These are phyloP conservation scores for Pseudisothecium myosuroides DNA, from an alignment of 225 moss, liverwort and hornwort genomes.

Conservation along the genomic window DNA sequence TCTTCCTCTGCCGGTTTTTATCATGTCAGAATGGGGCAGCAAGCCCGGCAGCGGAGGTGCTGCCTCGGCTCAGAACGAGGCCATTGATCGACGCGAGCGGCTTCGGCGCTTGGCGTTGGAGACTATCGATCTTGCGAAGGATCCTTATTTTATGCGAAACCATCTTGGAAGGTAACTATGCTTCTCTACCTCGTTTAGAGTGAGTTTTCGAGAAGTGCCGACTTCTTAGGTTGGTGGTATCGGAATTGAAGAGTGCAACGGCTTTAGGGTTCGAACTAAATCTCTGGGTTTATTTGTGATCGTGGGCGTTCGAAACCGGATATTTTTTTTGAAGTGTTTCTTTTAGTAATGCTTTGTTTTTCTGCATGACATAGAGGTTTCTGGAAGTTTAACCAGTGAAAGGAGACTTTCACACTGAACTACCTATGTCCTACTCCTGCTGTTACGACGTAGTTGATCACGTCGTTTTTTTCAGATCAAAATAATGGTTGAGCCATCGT, in stretches of 20 bases:
- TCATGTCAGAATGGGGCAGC: slow-evolving; percentile 91
- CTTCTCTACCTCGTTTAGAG: neutral
- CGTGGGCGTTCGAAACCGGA: neutral
- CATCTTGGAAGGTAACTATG: slow-evolving; percentile 95
- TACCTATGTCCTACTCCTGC: neutral
- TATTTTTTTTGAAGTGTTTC: neutral
- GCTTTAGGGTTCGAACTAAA: neutral
- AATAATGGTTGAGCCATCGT: neutral
- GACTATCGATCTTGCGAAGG: slow-evolving; percentile 97
- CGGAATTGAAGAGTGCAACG: neutral
- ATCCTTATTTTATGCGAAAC: slow-evolving; percentile 97
- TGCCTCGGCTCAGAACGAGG: slow-evolving; percentile 93
- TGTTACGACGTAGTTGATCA: neutral
- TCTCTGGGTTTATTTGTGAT: neutral
- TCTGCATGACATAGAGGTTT: neutral
- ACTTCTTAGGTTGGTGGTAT: neutral
- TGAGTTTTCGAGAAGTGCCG: neutral
- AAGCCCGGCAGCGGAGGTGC: slow-evolving; percentile 97
- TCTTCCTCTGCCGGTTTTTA: neutral
- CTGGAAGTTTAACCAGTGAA: neutral
- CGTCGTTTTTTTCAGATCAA: neutral
- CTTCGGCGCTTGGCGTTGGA: slow-evolving; percentile 88
- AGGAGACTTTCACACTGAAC: neutral
- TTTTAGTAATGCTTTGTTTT: too few species aligned
- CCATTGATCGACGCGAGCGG: slow-evolving; percentile 89